Percentiles rank a stretch among this genome's conserved stretches.
Conservation (phyloP, 176 grass and related monocot species). For the Echinochloa phyllopogon region DNA sequence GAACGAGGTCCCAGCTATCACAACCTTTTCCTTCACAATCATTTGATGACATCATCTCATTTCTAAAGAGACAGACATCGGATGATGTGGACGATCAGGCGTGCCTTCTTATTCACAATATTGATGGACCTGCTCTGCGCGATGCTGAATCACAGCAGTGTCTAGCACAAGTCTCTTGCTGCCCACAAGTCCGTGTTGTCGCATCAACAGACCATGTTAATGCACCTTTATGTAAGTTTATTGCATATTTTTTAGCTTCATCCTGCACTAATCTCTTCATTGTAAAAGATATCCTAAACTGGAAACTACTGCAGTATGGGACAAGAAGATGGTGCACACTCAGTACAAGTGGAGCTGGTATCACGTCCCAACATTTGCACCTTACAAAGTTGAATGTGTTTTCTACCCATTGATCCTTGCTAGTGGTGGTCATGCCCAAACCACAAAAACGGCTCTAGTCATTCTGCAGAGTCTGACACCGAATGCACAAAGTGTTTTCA, state of each 20-base stretch:
- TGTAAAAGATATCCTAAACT: slow-evolving; percentile 40
- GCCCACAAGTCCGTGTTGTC: slow-evolving; percentile 66
- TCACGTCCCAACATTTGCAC: slow-evolving; percentile 79
- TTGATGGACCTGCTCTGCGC: slow-evolving; percentile 88
- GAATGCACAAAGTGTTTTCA: slow-evolving; percentile 96
- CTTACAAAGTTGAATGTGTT: slow-evolving; percentile 81
- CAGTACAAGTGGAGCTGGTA: slow-evolving; percentile 93
- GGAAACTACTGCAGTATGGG: slow-evolving; percentile 72
- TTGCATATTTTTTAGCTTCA: slow-evolving; percentile 22
- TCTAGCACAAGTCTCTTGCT: slow-evolving; percentile 80
- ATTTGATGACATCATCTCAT: slow-evolving; percentile 75
- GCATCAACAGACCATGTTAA: slow-evolving; percentile 93
- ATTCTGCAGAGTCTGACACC: slow-evolving; percentile 94
- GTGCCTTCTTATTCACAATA: slow-evolving; percentile 87
- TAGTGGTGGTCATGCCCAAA: slow-evolving; percentile 77
- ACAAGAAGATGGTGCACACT: slow-evolving; percentile 99
- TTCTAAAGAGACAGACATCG: slow-evolving; percentile 60
- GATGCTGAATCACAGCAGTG: slow-evolving; percentile 84
- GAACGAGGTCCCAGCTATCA: slow-evolving; percentile 54
- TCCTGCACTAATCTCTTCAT: slow-evolving; percentile 14
- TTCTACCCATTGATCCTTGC: slow-evolving; percentile 90
- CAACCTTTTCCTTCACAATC: slow-evolving; percentile 70
- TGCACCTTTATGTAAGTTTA: slow-evolving; percentile 83
- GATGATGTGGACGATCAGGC: slow-evolving; percentile 45
- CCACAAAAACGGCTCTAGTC: slow-evolving; percentile 82